These are phyloP conservation scores for Aspergillus intermedius DNA, from an alignment of 2,329 filamentous ascomycete species.

Conservation along the genomic window DNA sequence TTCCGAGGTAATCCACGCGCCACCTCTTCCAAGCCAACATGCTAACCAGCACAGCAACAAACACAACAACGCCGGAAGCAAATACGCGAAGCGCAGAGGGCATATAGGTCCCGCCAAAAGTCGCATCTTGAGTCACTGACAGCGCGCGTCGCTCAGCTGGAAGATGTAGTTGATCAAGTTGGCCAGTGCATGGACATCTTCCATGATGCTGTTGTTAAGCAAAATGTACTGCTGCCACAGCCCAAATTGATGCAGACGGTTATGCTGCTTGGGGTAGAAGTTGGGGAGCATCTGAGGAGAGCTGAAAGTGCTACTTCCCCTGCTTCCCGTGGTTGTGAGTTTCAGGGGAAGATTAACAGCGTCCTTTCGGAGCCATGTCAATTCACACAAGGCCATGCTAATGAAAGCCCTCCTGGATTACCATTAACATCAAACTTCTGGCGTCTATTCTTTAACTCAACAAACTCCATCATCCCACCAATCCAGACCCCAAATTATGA, in stretches of 20 bases:
- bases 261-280: slow-evolving; percentile 4
- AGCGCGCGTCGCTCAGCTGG: slow-evolving; percentile 7
- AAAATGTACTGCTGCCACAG: slow-evolving; percentile 1
- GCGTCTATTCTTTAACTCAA: neutral
- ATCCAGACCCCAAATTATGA: neutral
- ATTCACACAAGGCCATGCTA: neutral
- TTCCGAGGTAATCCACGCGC: neutral
- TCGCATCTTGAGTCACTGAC: slow-evolving; percentile 6
- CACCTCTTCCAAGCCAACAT: neutral
- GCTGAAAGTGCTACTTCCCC: neutral
- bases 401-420: neutral
- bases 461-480: slow-evolving; percentile 2
- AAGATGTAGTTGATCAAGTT: slow-evolving; percentile 4
- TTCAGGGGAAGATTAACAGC: neutral
- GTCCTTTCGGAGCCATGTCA: neutral
- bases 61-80: slow-evolving; percentile 5
- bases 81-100: slow-evolving; percentile 11
- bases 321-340: neutral
- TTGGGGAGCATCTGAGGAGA: slow-evolving; percentile 2
- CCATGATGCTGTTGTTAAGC: slow-evolving; percentile 1
- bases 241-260: slow-evolving; percentile 4
- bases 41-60: neutral
- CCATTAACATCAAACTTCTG: neutral
- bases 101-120: slow-evolving; percentile 11
- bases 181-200: slow-evolving; percentile 5